Evolutionary conservation across 2,329 filamentous ascomycete genomes (phyloP).

Genomic region (Paecilomyces variotii): DNA sequence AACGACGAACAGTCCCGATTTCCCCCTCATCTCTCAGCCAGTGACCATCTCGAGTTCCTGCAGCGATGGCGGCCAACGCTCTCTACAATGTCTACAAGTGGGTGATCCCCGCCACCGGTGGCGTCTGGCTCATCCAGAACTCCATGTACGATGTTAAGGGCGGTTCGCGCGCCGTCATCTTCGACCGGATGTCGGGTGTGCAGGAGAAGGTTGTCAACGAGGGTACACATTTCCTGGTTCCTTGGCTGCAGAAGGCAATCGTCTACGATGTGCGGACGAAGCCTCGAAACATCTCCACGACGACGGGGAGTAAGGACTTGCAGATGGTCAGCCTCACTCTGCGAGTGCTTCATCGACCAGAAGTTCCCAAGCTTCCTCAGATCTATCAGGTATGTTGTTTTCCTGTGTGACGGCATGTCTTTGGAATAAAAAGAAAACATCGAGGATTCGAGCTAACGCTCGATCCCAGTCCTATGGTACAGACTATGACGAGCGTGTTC

Average conservation of each 20-base stretch:
- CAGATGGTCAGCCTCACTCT: slow-evolving; percentile 99
- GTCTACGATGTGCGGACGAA: slow-evolving; percentile 96
- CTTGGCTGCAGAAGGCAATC: slow-evolving; percentile 91
- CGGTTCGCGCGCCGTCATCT: slow-evolving; percentile 91
- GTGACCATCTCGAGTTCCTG: slow-evolving; percentile 1
- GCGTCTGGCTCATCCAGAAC: slow-evolving; percentile 59
- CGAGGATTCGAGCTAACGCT: slow-evolving; percentile 1
- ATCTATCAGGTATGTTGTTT: slow-evolving; percentile 79
- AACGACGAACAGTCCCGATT: neutral
- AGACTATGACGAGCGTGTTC: slow-evolving; percentile 97
- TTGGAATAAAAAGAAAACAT: neutral
- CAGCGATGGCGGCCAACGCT: slow-evolving; percentile 40
- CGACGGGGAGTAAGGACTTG: slow-evolving; percentile 95
- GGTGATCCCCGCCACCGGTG: slow-evolving; percentile 67
- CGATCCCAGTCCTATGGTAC: slow-evolving; percentile 75
- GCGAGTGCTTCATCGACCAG: slow-evolving; percentile 87
- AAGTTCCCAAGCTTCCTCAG: slow-evolving; percentile 85
- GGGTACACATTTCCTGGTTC: slow-evolving; percentile 91
- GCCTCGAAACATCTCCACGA: slow-evolving; percentile 94
- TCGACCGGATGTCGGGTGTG: slow-evolving; percentile 86
- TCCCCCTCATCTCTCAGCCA: slow-evolving; percentile 1
- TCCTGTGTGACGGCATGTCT: neutral
- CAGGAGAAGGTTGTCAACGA: slow-evolving; percentile 90
- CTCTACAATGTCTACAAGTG: slow-evolving; percentile 29
- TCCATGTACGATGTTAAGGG: slow-evolving; percentile 97